These are phyloP conservation scores for Penicillium bialowiezense DNA, from an alignment of 495 filamentous ascomycete species.

Conservation along the genomic window DNA sequence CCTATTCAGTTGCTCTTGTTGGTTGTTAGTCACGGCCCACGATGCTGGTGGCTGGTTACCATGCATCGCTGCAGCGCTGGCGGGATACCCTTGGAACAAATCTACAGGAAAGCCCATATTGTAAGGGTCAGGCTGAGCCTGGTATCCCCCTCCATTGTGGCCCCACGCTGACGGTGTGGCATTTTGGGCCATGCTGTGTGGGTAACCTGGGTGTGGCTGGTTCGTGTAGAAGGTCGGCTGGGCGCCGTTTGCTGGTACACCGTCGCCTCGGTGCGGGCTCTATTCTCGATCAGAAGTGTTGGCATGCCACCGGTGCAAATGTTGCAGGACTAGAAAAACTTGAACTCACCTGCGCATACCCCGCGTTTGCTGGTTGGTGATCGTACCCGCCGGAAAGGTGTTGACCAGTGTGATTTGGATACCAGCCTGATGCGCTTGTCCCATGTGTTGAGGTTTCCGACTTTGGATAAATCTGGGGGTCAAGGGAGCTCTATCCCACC, in stretches of 20 bases:
- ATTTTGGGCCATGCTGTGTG: neutral
- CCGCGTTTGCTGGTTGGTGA: slow-evolving; percentile 6
- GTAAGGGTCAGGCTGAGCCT: neutral
- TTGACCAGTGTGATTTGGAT: slow-evolving; percentile 15
- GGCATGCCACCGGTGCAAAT: neutral
- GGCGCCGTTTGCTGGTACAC: neutral
- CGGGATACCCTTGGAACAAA: neutral
- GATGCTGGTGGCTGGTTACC: neutral
- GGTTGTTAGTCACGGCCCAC: neutral
- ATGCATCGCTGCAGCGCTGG: neutral
- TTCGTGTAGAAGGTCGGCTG: neutral
- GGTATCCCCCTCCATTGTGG: neutral
- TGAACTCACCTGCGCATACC: slow-evolving; percentile 14
- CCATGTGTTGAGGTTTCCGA: slow-evolving; percentile 11
- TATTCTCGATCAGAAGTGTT: neutral
- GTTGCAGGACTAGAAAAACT: neutral
- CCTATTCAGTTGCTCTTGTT: neutral
- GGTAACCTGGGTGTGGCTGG: neutral
- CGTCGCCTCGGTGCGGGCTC: neutral
- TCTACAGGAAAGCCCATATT: neutral
- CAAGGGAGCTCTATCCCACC: slow-evolving; percentile 29
- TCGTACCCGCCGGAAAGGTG: slow-evolving; percentile 3
- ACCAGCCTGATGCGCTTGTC: slow-evolving; percentile 14
- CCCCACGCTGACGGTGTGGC: neutral
- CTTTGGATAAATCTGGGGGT: slow-evolving; percentile 20